These are phyloP conservation scores for Meyerozyma guilliermondii DNA, from an alignment of 1,139 yeast species.

Conservation along the genomic window DNA sequence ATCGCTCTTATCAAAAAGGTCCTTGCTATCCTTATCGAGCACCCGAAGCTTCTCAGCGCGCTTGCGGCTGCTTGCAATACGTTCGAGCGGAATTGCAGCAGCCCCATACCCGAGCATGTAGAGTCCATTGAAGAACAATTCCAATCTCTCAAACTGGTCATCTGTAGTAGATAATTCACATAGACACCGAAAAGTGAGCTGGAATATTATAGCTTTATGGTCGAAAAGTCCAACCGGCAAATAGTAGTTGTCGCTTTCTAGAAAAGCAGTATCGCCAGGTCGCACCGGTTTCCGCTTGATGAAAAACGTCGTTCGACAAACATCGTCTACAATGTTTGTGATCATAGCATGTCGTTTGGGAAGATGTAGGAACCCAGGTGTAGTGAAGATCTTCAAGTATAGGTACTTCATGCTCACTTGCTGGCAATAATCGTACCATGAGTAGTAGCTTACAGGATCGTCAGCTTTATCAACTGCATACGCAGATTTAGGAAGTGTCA, in stretches of 20 bases:
- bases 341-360: slow-evolving; percentile 13
- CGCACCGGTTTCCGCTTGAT: slow-evolving; percentile 8
- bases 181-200: slow-evolving; percentile 10
- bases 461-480: slow-evolving; percentile 6
- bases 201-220: slow-evolving; percentile 12
- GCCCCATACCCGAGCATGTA: slow-evolving; percentile 12
- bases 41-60: background rate
- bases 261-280: slow-evolving; percentile 3
- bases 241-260: slow-evolving; percentile 9
- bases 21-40: background rate
- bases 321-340: slow-evolving; percentile 9
- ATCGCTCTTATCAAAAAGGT: background rate
- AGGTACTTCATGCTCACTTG: slow-evolving; percentile 9
- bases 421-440: slow-evolving; percentile 12
- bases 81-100: slow-evolving; percentile 19
- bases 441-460: slow-evolving; percentile 5
- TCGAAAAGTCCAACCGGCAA: slow-evolving; percentile 10
- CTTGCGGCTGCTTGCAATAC: background rate
- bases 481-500: slow-evolving; percentile 3
- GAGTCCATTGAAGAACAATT: slow-evolving; percentile 12
- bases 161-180: slow-evolving; percentile 11
- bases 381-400: slow-evolving; percentile 9
- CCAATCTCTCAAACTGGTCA: slow-evolving; percentile 12
- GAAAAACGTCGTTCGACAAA: slow-evolving; percentile 9
- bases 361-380: slow-evolving; percentile 10